Evolutionary conservation across 352 stramenopile genomes (phyloP).

Genomic region (Pythium folliculosum): DNA sequence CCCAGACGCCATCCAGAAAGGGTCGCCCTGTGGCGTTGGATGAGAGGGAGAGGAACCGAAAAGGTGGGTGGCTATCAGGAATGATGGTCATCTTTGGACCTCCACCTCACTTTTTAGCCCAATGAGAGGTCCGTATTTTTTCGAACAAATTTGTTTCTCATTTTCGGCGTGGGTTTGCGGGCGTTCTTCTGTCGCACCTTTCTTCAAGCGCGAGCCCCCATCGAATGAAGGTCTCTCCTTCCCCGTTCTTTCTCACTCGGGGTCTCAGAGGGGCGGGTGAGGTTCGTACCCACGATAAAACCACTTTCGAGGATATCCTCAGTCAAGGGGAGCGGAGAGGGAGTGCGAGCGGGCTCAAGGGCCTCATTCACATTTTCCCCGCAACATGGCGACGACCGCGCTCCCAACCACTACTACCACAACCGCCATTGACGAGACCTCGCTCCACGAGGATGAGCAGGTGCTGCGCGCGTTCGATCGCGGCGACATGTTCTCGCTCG

Average conservation of each 20-base stretch:
- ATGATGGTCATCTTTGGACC: no score
- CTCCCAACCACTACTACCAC: not conserved
- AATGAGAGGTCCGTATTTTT: not conserved
- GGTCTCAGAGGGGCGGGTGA: not conserved
- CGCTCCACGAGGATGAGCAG: no score
- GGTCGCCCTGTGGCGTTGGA: no score
- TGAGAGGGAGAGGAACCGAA: no score
- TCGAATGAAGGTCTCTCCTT: not conserved
- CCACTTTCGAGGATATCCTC: no score
- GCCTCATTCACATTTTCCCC: not conserved
- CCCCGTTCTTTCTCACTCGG: not conserved
- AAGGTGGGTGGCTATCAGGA: no score
- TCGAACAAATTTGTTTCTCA: not conserved
- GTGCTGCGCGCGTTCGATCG: not conserved
- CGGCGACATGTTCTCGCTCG: slow-evolving; percentile 7
- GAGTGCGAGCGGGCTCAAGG: no score
- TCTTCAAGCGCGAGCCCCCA: not conserved
- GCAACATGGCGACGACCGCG: not conserved
- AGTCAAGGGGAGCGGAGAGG: no score
- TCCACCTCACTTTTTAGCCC: no score
- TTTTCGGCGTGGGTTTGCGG: not conserved
- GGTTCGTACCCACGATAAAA: not conserved
- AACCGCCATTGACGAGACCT: not conserved
- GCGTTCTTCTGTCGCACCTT: not conserved
- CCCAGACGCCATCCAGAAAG: no score